Evolutionary conservation across 2,329 filamentous ascomycete species (phyloP), one percentile per base, ranked within the genome.

Genomic region (Cladobotryum mycophilum): DNA sequence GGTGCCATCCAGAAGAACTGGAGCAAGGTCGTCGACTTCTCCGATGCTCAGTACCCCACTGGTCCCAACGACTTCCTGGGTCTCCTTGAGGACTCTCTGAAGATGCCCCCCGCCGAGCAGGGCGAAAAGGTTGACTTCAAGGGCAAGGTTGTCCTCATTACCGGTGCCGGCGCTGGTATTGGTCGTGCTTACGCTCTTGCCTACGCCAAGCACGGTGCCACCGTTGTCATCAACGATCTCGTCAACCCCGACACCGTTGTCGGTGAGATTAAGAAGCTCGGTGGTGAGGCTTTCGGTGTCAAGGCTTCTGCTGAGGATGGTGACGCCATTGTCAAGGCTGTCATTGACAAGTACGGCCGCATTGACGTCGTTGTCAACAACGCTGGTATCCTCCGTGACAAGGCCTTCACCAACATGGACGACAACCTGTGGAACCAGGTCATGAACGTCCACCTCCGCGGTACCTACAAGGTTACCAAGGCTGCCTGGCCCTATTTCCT

Each of bases 291-390:
- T 25, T 88, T 89, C 52, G 90, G 90, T 61, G 89, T 95, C 70
- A 96, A 95, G 76, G 89, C 89, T 52, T 95, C 88, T 45, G 91
- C 91, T 53, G 89, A 96, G 69, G 89, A 99, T 54, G 93, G 93
- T 43, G 91, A 96, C 49, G 79, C 79, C 37, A 89, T 97, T 43
- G 85, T 99, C 62, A 95, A 96, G 80, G 85, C 82, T 52, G 92
- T 92, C 50, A 95, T 99, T 63, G 92, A 97, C 65, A 84, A 86
- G 38, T 97, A 88, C 67, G 93, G 93, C 61, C 88, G 93, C 61
- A 81, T 99, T 61, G 93, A 99, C 66, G 91, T 99, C 56, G 72
- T 99, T 57, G 80, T 99, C 76, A 99, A 99, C 83, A 99, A 99
- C 65, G 93, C 93, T 48, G 93, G 93, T 64, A 99, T 99, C 61